phyloP scores from a whole-genome alignment of 1,284 basidiomycete genomes.

The Anthracocystis panici-leucophaei region DNA sequence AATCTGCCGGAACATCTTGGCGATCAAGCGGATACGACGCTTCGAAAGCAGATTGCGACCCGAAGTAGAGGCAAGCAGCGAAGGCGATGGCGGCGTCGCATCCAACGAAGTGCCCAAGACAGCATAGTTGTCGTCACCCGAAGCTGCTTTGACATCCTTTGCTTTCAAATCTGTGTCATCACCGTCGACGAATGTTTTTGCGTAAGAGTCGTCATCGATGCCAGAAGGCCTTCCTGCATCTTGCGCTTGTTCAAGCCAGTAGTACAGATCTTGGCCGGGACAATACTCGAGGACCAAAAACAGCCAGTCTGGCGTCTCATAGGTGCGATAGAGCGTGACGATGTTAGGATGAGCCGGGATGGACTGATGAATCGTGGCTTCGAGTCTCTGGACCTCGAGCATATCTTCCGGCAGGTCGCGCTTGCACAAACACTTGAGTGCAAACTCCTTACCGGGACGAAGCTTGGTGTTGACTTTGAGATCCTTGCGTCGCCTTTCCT shows the following conservation, averaged over 20 bases:
- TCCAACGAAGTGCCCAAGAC: constrained; percentile 40
- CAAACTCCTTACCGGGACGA: constrained; percentile 77
- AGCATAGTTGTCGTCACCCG: constrained; percentile 19
- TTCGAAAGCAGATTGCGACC: constrained; percentile 85
- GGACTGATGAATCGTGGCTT: constrained; percentile 92
- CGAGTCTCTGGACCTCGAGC: constrained; percentile 66
- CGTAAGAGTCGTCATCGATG: constrained; percentile 8
- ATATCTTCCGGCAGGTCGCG: constrained; percentile 63
- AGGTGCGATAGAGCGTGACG: constrained; percentile 81
- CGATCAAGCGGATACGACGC: constrained; percentile 87
- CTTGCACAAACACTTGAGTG: constrained; percentile 92
- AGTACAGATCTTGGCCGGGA: constrained; percentile 89
- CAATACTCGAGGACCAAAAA: constrained; percentile 90
- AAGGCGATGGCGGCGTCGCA: constrained; percentile 84
- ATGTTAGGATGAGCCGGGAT: constrained; percentile 92
- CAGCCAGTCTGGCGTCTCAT: constrained; percentile 81
- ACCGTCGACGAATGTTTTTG: constrained; percentile 8
- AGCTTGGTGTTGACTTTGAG: constrained; percentile 38
- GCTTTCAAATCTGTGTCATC: constrained; percentile 5
- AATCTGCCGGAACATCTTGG: constrained; percentile 98
- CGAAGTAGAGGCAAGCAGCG: constrained; percentile 81
- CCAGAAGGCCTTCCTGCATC: constrained; percentile 58
- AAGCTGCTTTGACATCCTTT: background rate
- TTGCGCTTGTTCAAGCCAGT: constrained; percentile 83
- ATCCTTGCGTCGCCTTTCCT: constrained; percentile 48